Evolutionary conservation across 2,329 filamentous ascomycete genomes (phyloP).

Genomic region (Trichophyton verrucosum): DNA sequence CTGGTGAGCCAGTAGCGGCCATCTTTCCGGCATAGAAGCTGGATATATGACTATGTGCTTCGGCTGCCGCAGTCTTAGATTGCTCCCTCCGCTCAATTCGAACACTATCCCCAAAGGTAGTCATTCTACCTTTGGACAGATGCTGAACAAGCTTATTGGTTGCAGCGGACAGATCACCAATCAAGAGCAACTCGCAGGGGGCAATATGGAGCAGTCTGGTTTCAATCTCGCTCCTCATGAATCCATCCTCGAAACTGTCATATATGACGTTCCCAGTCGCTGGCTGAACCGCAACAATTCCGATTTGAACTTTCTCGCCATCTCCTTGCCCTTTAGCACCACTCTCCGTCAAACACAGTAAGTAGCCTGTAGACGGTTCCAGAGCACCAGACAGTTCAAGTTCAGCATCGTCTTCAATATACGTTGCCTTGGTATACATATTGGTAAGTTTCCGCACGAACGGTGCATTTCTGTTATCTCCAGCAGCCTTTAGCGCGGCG

Average conservation of each 20-base stretch:
- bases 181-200: conserved; percentile 86
- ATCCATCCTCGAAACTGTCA: conserved; percentile 90
- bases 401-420: conserved; percentile 75
- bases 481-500: conserved; percentile 85
- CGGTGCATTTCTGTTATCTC: conserved; percentile 84
- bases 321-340: conserved; percentile 68
- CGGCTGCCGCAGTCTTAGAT: conserved; percentile 66
- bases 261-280: conserved; percentile 93
- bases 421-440: conserved; percentile 95
- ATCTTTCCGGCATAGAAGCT: conserved; percentile 85
- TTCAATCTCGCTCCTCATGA: conserved; percentile 94
- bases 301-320: conserved; percentile 86
- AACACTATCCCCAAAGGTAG: conserved; percentile 82
- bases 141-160: conserved; percentile 88
- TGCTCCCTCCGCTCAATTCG: conserved; percentile 69
- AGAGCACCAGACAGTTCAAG: conserved; percentile 50
- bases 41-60: conserved; percentile 78
- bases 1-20: conserved; percentile 44
- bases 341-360: conserved; percentile 82
- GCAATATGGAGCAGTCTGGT: conserved; percentile 91
- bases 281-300: conserved; percentile 86
- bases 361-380: conserved; percentile 59
- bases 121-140: conserved; percentile 75
- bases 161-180: conserved; percentile 77
- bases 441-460: conserved; percentile 91